A percentile compares a stretch with the other conserved stretches of the same genome.
Evolutionary conservation across 768 basidiomycete species (phyloP).

Genomic region (Rhodotorula taiwanensis): DNA sequence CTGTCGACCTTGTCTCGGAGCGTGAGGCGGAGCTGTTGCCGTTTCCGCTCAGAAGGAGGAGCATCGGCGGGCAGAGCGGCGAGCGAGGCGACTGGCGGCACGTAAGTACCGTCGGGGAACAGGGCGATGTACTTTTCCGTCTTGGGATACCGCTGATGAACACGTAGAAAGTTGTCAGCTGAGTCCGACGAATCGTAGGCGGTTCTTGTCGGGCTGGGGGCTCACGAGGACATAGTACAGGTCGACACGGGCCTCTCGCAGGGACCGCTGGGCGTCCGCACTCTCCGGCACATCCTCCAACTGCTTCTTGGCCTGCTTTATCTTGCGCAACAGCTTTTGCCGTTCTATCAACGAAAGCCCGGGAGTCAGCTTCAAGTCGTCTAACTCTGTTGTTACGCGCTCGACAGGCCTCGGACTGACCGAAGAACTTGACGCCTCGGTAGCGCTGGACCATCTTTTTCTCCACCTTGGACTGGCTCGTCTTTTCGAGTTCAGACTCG

Average conservation of each 20-base stretch:
- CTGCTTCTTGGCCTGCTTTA: slow-evolving; percentile 61
- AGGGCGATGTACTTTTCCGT: slow-evolving; percentile 81
- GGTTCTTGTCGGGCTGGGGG: no score
- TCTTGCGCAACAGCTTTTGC: slow-evolving; percentile 72
- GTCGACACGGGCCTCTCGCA: slow-evolving; percentile 69
- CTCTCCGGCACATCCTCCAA: slow-evolving; percentile 41
- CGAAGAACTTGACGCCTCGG: slow-evolving; percentile 89
- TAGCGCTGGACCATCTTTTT: slow-evolving; percentile 68
- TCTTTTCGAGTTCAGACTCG: slow-evolving; percentile 63
- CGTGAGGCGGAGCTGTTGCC: slow-evolving; percentile 51
- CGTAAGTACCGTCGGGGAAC: slow-evolving; percentile 53
- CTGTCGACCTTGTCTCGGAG: slow-evolving; percentile 58
- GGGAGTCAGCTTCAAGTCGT: no score
- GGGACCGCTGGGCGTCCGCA: slow-evolving; percentile 42
- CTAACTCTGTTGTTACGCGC: no score
- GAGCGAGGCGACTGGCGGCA: slow-evolving; percentile 7
- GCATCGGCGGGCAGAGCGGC: slow-evolving; percentile 50
- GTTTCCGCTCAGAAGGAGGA: slow-evolving; percentile 32
- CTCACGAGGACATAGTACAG: slow-evolving; percentile 81
- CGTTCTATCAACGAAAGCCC: slow-evolving; percentile 61
- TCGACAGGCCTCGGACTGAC: slow-evolving; percentile 52
- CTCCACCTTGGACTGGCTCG: slow-evolving; percentile 61
- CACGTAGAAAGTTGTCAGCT: no score
- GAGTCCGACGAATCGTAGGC: no score
- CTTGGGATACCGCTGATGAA: slow-evolving; percentile 82